These are phyloP conservation scores for Chondrostereum purpureum DNA, from an alignment of 1,284 basidiomycete species.

Conservation along the genomic window DNA sequence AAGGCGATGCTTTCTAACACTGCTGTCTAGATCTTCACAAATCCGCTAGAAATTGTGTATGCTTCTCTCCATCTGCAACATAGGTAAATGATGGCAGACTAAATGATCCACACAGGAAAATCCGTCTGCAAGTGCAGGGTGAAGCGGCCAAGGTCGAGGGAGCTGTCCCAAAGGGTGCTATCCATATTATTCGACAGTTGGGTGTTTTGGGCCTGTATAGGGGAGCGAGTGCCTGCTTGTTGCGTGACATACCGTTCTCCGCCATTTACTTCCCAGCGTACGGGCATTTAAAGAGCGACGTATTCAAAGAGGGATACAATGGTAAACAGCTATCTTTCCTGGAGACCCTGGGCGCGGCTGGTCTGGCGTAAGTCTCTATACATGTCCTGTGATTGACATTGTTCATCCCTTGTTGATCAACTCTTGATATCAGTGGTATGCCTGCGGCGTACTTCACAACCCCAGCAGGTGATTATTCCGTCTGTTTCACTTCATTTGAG, in stretches of 20 bases:
- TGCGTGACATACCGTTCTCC: constrained; percentile 94
- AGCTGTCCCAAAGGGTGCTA: constrained; percentile 75
- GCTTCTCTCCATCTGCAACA: constrained; percentile 18
- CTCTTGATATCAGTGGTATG: constrained; percentile 69
- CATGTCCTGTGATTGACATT: constrained; percentile 18
- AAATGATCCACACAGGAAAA: constrained; percentile 60
- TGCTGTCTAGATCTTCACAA: constrained; percentile 77
- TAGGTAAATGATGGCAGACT: constrained; percentile 9
- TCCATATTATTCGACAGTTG: constrained; percentile 89
- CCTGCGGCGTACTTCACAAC: constrained; percentile 87
- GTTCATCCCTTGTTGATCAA: constrained; percentile 10
- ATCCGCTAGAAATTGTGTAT: constrained; percentile 91
- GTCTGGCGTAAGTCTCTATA: constrained; percentile 59
- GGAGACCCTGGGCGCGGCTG: constrained; percentile 83
- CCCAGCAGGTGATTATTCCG: constrained; percentile 56
- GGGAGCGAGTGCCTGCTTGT: constrained; percentile 81
- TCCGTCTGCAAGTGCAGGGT: constrained; percentile 93
- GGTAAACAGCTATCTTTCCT: constrained; percentile 90
- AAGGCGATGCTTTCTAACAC: constrained; percentile 11
- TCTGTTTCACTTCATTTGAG: constrained; percentile 9
- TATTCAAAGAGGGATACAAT: constrained; percentile 94
- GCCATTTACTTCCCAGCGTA: constrained; percentile 81
- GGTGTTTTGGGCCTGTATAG: constrained; percentile 91
- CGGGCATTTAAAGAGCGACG: constrained; percentile 82
- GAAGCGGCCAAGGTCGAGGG: constrained; percentile 86